Evolutionary conservation across 2,329 filamentous ascomycete genomes (phyloP), one percentile per base, ranked within the genome.

Genomic region (Cladophialophora exuberans): DNA sequence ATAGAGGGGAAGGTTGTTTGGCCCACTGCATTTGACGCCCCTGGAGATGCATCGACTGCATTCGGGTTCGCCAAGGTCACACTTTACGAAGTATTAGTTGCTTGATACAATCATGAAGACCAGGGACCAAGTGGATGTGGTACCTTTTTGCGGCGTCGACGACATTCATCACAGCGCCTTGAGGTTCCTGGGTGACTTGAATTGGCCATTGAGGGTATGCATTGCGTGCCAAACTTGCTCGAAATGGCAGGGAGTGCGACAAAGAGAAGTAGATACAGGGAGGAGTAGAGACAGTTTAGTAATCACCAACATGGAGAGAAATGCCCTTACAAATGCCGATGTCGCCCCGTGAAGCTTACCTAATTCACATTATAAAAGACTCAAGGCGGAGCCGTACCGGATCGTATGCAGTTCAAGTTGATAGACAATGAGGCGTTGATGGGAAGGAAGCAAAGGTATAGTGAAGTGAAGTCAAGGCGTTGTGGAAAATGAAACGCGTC

Each of bases 11-110:
- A 9, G 23, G 18, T 25, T 31, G 18, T 35, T 51, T 2, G 38
- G 26, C n/a, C 47, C 47, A 17, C 47, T 42, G 36, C 47, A 51
- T 31, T 35, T 42, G 38, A 33, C 18, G 11, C 47, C 47, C 18
- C 38, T 17, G 17, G 36, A 31, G 17, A 43, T 26, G 38, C 36
- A 51, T 31, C 47, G 25, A 30, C 11, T 22, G 17, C 47, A 51
- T 23, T 33, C 38, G 2, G 47, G 47, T 9, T 18, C 36, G 11
- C 26, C 47, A 1, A 51, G 36, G 17, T 36, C 47, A 22, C 47
- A 51, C 47, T 51, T 22, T 4, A 39, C 23, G 13, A 11, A 11
- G 11, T 18, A 18, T 25, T 6, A 9, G 6, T 22, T 2, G 13
- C 23, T 7, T 13, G 17, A 11, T n/a, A n/a, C n/a, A n/a, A n/a